phyloP scores from a whole-genome alignment of 805 yeast species.

The Spathaspora girioi region DNA sequence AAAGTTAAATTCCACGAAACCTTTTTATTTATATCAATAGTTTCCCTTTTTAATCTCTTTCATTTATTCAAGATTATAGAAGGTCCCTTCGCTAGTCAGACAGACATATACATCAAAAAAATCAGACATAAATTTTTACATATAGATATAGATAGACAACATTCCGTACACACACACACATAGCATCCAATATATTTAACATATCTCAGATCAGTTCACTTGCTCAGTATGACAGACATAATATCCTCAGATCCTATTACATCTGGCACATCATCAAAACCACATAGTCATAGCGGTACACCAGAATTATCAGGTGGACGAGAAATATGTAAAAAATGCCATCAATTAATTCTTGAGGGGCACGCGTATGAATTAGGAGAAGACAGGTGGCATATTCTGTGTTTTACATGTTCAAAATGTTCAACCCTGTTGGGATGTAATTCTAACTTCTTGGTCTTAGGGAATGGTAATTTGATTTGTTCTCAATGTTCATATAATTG shows the following conservation, averaged over 20 bases:
- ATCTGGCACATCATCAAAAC: background rate
- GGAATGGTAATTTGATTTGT: constrained; percentile 89
- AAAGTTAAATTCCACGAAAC: too few species aligned
- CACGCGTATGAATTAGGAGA: constrained; percentile 94
- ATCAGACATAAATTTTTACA: background rate
- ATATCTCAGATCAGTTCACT: background rate
- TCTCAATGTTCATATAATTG: constrained; percentile 91
- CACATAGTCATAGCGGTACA: background rate
- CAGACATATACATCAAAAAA: background rate
- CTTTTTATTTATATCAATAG: too few species aligned
- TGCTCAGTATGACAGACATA: background rate
- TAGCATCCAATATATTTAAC: background rate
- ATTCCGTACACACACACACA: background rate
- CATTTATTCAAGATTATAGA: too few species aligned
- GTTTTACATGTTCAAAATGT: constrained; percentile 90
- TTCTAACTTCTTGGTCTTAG: constrained; percentile 85
- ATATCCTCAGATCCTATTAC: background rate
- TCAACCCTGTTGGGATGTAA: constrained; percentile 74
- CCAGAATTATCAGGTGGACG: background rate
- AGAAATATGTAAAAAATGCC: constrained; percentile 38
- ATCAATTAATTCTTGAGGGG: constrained; percentile 66
- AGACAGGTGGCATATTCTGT: constrained; percentile 92
- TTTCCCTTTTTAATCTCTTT: too few species aligned
- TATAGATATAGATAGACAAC: too few species aligned
- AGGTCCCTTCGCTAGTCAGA: background rate